phyloP scores from a whole-genome alignment of 2,329 filamentous ascomycete species.

The Sporothrix schenckii region DNA sequence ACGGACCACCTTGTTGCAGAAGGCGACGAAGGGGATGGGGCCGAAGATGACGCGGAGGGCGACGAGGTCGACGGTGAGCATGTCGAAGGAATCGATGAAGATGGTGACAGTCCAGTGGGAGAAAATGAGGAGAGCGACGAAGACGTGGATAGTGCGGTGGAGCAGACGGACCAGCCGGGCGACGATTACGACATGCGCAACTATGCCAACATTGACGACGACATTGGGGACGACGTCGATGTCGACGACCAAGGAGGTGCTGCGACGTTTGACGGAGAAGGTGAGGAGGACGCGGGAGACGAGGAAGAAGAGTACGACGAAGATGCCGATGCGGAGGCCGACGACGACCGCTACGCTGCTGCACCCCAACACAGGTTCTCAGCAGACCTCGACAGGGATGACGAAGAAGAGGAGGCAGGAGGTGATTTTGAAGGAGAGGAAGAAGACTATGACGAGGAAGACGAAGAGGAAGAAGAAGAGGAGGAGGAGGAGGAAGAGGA shows the following conservation, averaged over 20 bases:
- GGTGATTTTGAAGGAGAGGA: constrained; percentile 22
- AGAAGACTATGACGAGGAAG: constrained; percentile 4
- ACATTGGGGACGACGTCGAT: constrained; percentile 34
- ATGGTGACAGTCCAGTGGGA: constrained; percentile 38
- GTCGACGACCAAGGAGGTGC: constrained; percentile 29
- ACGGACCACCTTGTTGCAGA: constrained; percentile 38
- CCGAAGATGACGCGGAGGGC: constrained; percentile 38
- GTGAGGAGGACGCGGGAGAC: constrained; percentile 35
- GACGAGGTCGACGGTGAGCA: constrained; percentile 32
- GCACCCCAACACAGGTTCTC: constrained; percentile 23
- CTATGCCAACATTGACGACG: constrained; percentile 42
- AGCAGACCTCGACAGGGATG: not conserved
- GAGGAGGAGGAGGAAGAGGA: constrained; percentile 16
- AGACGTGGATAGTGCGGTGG: constrained; percentile 35
- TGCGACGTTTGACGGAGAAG: constrained; percentile 33
- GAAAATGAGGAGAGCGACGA: constrained; percentile 38
- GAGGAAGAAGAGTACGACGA: constrained; percentile 38
- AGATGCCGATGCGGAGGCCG: constrained; percentile 27
- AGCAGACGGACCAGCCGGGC: constrained; percentile 34
- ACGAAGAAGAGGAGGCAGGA: constrained; percentile 5
- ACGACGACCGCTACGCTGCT: constrained; percentile 26
- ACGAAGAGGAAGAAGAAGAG: not conserved
- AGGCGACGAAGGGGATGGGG: constrained; percentile 33
- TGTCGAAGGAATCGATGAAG: constrained; percentile 34
- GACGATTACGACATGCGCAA: constrained; percentile 43